Base-by-base conservation (phyloP, 2,329 filamentous ascomycete genomes). In the Fusarium odoratissimum region DNA sequence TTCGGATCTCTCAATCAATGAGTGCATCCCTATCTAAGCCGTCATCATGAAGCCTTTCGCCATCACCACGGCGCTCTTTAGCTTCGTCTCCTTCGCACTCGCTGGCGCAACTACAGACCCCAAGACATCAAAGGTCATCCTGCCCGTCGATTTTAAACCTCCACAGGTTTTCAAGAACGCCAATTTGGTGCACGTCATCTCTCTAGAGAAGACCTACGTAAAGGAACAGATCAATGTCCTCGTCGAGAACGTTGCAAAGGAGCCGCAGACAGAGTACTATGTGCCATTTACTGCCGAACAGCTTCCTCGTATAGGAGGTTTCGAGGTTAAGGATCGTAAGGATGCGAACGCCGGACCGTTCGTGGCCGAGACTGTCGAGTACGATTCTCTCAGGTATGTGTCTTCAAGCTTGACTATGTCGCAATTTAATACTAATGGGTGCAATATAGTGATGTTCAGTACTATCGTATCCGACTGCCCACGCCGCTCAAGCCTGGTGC, bases 261-360 rank as follows among this genome's bases (percentile, higher is more conserved):
- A 91, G 74, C 89, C 95, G 23, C 95, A 98, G 80, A 90, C 91
- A 81, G 92, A 97, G 82, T 99, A 99, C 88, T 98, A 92, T 82
- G 79, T 99, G 59, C 93, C 95, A 7, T 97, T 99, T 80, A 92
- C 93, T 64, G 86, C 91, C 66, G 89, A 91, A 71, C 87, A 94
- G 82, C 89, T 97, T 77, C 88, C 90, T 72, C 91, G 89, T 73
- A 85, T 98, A 71, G 96, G 95, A 73, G 94, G 92, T 42, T 85
- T 99, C 65, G 95, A 98, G 84, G 96, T 95, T 60, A 94, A 92
- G 85, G 94, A 98, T 82, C 96, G 95, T 87, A 97, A 97, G 83
- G 89, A 95, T 73, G 83, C 89, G 40, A 88, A 87, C 59, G 87
- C 90, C 74, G 89, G 88, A 17, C 86, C 88, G 38, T 97, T 98